Evolutionary conservation across 208 protist species (phyloP).

Genomic region (Crithidia brevicula): DNA sequence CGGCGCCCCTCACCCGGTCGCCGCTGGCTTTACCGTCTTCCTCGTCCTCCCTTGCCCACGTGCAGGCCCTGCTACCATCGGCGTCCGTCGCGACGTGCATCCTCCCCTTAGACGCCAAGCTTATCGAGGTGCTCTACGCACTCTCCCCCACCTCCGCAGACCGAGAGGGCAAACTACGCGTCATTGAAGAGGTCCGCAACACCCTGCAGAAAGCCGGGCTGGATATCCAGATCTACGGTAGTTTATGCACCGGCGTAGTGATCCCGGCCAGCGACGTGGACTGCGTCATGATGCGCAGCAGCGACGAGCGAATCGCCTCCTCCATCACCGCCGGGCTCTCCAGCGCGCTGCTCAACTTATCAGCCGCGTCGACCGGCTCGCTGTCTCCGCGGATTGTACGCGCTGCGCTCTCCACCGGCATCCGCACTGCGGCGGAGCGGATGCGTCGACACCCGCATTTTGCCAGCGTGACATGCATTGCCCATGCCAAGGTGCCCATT

Average conservation of each 20-base stretch:
- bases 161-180: constrained; percentile 32
- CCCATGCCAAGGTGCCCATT: constrained; percentile 80
- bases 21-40: not conserved
- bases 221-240: constrained; percentile 75
- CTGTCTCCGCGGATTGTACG: constrained; percentile 21
- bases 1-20: not conserved
- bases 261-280: constrained; percentile 88
- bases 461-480: constrained; percentile 44
- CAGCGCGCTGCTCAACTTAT: constrained; percentile 18
- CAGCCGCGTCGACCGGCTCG: not conserved
- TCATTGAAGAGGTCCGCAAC: constrained; percentile 48
- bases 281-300: constrained; percentile 55
- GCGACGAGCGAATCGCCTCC: not conserved
- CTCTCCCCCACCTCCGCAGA: constrained; percentile 43
- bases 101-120: constrained; percentile 44
- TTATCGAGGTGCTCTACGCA: constrained; percentile 51
- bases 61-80: constrained; percentile 3
- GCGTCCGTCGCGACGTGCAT: constrained; percentile 2
- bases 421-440: constrained; percentile 52
- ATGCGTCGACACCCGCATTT: constrained; percentile 51
- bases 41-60: not conserved
- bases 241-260: constrained; percentile 67
- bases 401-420: constrained; percentile 15
- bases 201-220: constrained; percentile 41
- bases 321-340: constrained; percentile 16